These are phyloP conservation scores for Mycogone perniciosa DNA, from an alignment of 2,329 filamentous ascomycete species.

Conservation along the genomic window DNA sequence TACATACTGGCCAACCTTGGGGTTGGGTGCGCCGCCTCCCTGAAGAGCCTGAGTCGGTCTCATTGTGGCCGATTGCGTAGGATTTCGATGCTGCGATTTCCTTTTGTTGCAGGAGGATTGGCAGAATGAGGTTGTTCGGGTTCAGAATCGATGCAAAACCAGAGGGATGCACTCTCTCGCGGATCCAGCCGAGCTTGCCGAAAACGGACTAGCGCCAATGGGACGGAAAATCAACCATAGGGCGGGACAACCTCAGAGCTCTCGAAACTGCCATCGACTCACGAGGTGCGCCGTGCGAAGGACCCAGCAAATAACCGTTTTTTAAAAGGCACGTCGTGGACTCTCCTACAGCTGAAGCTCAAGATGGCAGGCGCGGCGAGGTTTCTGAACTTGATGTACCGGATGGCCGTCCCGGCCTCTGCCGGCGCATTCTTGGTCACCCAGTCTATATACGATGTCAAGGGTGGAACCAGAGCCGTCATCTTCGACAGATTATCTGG, in stretches of 20 bases:
- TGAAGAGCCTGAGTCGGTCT: constrained; percentile 36
- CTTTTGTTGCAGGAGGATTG: constrained; percentile 7
- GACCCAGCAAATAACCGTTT: not conserved
- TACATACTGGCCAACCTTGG: constrained; percentile 31
- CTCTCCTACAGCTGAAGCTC: not conserved
- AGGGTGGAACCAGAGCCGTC: constrained; percentile 87
- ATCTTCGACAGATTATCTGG: constrained; percentile 94
- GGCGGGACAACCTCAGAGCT: constrained; percentile 3
- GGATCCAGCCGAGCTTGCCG: constrained; percentile 30
- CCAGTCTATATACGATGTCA: constrained; percentile 92
- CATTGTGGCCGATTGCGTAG: constrained; percentile 25
- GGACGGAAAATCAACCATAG: constrained; percentile 18
- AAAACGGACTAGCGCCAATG: constrained; percentile 26
- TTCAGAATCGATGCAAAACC: constrained; percentile 21
- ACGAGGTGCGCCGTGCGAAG: not conserved
- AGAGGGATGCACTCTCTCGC: constrained; percentile 21
- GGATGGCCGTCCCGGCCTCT: constrained; percentile 66
- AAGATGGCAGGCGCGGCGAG: constrained; percentile 51
- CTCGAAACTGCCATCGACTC: not conserved
- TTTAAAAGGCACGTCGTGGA: not conserved
- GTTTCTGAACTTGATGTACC: constrained; percentile 56
- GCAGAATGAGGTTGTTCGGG: constrained; percentile 5
- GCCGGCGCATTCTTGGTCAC: constrained; percentile 62
- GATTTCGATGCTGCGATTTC: constrained; percentile 13
- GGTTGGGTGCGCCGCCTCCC: constrained; percentile 28